These are phyloP conservation scores for Oryza longistaminata DNA, from an alignment of 176 grass and related monocot species.

Conservation along the genomic window DNA sequence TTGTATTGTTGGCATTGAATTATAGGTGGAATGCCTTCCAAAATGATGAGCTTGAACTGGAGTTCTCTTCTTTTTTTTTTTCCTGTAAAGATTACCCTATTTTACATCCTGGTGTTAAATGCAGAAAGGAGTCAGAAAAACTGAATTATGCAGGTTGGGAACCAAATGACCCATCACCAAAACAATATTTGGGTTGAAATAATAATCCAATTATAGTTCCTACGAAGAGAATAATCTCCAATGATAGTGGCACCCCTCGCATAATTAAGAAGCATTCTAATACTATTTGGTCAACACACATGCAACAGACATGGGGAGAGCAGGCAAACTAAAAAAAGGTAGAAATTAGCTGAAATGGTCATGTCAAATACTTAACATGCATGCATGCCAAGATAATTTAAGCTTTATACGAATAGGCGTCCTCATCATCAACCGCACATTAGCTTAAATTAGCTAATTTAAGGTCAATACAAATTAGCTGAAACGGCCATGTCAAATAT, in stretches of 20 bases:
- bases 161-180: conserved; percentile 33
- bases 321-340: neutral
- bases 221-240: conserved; percentile 19
- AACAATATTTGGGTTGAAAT: conserved; percentile 23
- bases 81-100: neutral
- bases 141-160: neutral
- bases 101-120: neutral
- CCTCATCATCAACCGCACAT: conserved; percentile 2
- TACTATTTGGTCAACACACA: conserved; percentile 47
- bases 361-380: conserved; percentile 37
- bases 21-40: neutral
- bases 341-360: conserved; percentile 31
- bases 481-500: neutral
- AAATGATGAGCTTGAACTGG: neutral
- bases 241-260: conserved; percentile 6
- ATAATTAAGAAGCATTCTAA: conserved; percentile 5
- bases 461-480: neutral
- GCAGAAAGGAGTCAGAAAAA: neutral
- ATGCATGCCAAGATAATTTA: conserved; percentile 1
- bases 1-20: neutral
- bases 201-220: neutral
- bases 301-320: conserved; percentile 21
- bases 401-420: neutral
- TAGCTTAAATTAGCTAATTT: neutral
- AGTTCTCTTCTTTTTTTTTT: neutral